Conservation (phyloP, 2,329 filamentous ascomycete genomes). For the Aureobasidium sp. region DNA sequence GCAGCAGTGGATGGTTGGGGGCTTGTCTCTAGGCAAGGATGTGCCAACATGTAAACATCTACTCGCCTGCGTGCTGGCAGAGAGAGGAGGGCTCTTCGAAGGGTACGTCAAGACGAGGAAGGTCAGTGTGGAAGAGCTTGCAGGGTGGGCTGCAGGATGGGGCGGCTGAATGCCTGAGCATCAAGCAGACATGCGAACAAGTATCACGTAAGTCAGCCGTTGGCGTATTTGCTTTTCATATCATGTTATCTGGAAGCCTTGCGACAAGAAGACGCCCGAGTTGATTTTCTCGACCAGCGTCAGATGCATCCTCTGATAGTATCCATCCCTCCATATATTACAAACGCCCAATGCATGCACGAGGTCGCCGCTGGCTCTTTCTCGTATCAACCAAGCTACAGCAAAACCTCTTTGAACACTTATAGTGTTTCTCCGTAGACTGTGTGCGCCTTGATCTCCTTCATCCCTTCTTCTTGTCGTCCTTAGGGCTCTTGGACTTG, state of each 20-base stretch:
- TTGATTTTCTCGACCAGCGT: not conserved
- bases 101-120: conserved; percentile 48
- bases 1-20: conserved; percentile 42
- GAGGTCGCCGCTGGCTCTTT: not conserved
- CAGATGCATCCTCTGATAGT: conserved; percentile 3
- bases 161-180: conserved; percentile 23
- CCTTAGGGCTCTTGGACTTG: conserved; percentile 32
- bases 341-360: conserved; percentile 13
- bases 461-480: conserved; percentile 45
- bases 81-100: conserved; percentile 57
- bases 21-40: conserved; percentile 36
- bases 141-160: conserved; percentile 55
- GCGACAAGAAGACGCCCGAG: not conserved
- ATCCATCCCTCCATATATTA: conserved; percentile 5
- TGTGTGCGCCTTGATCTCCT: not conserved
- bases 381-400: not conserved
- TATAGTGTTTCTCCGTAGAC: not conserved
- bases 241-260: conserved; percentile 4
- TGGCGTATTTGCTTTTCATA: conserved; percentile 7
- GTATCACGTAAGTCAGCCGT: not conserved
- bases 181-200: not conserved
- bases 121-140: conserved; percentile 60
- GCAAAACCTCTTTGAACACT: not conserved
- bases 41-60: conserved; percentile 76
- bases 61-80: conserved; percentile 70